phyloP scores from a whole-genome alignment of 371 early-diverging fungal species.

The Lichtheimia ornata region DNA sequence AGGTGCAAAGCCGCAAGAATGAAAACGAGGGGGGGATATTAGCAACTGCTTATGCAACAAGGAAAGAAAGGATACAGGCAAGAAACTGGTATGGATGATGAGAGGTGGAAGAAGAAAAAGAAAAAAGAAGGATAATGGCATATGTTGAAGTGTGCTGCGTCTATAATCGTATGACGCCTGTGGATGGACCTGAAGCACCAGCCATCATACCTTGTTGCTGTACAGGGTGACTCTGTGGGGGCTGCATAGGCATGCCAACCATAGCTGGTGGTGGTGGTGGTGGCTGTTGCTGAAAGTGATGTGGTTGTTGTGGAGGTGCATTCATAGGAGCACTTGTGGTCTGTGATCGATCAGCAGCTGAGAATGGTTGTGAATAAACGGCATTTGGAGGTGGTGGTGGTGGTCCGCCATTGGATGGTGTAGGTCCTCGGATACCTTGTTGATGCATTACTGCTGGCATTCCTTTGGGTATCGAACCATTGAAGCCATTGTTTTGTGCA shows the following conservation, averaged over 20 bases:
- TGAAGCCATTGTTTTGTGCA: constrained; percentile 66
- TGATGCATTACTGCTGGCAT: constrained; percentile 17
- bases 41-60: constrained; percentile 2
- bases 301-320: constrained; percentile 9
- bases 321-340: constrained; percentile 8
- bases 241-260: not conserved
- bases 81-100: constrained; percentile 2
- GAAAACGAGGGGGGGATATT: constrained; percentile 3
- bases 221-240: not conserved
- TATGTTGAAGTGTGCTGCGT: not conserved
- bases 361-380: constrained; percentile 1
- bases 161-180: constrained; percentile 19
- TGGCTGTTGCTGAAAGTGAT: not conserved
- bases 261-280: constrained; percentile 3
- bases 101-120: not conserved
- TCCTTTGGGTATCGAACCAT: constrained; percentile 8
- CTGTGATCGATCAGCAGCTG: constrained; percentile 3
- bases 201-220: constrained; percentile 11
- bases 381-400: constrained; percentile 1
- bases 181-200: constrained; percentile 11
- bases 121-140: not conserved
- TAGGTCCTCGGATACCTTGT: constrained; percentile 15
- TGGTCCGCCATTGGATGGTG: not conserved
- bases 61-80: not conserved
- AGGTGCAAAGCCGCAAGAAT: constrained; percentile 3